phyloP scores from a whole-genome alignment of 345 rosid genomes.

The Heritiera fomes region DNA sequence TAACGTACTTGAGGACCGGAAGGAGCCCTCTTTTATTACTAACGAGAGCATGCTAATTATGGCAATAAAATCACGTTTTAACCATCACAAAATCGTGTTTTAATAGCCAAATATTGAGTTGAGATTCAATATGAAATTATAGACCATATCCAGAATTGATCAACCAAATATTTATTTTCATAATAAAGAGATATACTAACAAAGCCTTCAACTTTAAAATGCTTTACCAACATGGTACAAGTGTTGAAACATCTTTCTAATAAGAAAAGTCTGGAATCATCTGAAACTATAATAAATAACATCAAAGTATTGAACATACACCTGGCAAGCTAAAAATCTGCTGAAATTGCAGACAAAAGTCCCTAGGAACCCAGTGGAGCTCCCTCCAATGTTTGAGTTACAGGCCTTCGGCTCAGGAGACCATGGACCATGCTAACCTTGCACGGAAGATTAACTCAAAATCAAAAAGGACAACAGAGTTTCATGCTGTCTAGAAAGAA shows the following conservation, averaged over 20 bases:
- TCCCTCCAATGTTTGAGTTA: constrained; percentile 1
- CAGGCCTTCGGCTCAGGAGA: constrained; percentile 7
- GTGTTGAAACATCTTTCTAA: neutral
- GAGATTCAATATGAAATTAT: no score
- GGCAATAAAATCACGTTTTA: no score
- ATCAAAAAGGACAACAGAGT: neutral
- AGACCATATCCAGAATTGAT: no score
- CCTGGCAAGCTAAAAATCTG: constrained; percentile 6
- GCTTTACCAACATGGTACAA: neutral
- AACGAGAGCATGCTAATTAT: no score
- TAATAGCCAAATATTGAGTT: no score
- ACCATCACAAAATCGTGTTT: no score
- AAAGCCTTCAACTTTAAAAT: neutral
- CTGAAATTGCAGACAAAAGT: neutral
- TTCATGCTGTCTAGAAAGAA: neutral
- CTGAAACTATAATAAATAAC: neutral
- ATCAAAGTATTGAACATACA: neutral
- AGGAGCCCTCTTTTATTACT: no score
- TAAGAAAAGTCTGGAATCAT: neutral
- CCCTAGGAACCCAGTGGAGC: neutral
- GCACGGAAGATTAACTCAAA: neutral
- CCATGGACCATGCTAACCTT: constrained; percentile 4
- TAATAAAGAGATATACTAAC: no score
- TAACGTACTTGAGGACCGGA: no score
- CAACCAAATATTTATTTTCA: no score